Evolutionary conservation across 192 early-diverging fungal species (phyloP).

Genomic region (Backusella westeae): DNA sequence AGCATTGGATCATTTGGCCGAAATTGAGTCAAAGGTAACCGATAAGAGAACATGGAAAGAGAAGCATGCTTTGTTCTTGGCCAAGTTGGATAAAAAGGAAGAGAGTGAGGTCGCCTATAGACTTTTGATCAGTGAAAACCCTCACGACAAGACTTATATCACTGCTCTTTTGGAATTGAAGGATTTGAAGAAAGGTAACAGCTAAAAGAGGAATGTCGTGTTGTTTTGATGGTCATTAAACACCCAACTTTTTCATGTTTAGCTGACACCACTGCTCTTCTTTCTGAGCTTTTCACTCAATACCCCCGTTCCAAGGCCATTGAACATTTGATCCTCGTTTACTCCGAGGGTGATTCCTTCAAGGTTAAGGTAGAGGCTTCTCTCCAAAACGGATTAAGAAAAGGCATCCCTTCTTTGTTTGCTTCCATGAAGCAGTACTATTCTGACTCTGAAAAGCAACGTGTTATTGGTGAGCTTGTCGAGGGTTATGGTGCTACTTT

Average conservation of each 20-base stretch:
- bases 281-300: slow-evolving; percentile 24
- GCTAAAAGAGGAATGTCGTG: not conserved
- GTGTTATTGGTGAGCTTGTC: slow-evolving; percentile 65
- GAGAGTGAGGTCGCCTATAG: slow-evolving; percentile 78
- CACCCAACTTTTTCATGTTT: not conserved
- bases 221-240: not conserved
- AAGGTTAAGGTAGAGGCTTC: slow-evolving; percentile 60
- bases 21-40: slow-evolving; percentile 68
- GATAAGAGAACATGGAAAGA: slow-evolving; percentile 77
- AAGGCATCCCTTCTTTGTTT: slow-evolving; percentile 95
- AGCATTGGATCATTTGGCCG: slow-evolving; percentile 77
- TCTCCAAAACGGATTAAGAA: slow-evolving; percentile 72
- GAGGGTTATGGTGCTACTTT: slow-evolving; percentile 58
- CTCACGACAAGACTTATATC: slow-evolving; percentile 76
- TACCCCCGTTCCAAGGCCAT: slow-evolving; percentile 84
- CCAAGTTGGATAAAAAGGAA: slow-evolving; percentile 62
- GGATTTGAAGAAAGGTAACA: slow-evolving; percentile 43
- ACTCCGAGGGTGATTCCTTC: slow-evolving; percentile 69
- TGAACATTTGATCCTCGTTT: slow-evolving; percentile 73
- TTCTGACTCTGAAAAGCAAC: slow-evolving; percentile 58
- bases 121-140: slow-evolving; percentile 74
- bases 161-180: slow-evolving; percentile 58
- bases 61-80: slow-evolving; percentile 66
- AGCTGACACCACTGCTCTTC: slow-evolving; percentile 7
- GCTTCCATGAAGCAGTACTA: slow-evolving; percentile 77